Base-by-base conservation (phyloP, 208 protist species). In the Porcisia deanei region DNA sequence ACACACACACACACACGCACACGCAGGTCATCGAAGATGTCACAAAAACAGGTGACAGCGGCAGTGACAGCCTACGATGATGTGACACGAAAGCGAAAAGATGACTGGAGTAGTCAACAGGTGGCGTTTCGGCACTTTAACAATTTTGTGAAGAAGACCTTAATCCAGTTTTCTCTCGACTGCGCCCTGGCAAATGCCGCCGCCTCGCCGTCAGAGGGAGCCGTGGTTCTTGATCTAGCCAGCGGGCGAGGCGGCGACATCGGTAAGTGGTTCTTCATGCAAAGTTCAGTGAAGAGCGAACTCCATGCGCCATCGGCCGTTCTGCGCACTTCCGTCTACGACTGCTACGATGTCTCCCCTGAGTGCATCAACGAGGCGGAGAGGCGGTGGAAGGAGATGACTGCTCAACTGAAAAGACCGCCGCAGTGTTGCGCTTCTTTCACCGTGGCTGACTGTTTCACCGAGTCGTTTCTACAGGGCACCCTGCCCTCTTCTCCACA, bases 171-270 rank as follows among this genome's bases (percentile, higher is more conserved):
- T 66, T 81, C 88, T 18, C 71, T 97, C 22, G 91, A 97, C 74
- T 59, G 76, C 37, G 61, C 86, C 0, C 41, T 61, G 8, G 57
- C 60, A 41, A 69, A 34, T 39, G 73, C 43, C 5, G 66, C 73
- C 1, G 73, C 78, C 61, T 55, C 72, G 49, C 58, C 58, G 30
- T 58, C 71, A 22, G 73, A 65, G 43, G 73, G 78, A 0, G 73
- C 66, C 18, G 72, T 63, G 3, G 90, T 97, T 14, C 75, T 97
- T 8, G 93, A 97, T 74, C 77, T 97, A 37, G 91, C 85, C 8
- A 94, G 90, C 73, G 93, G 93, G 30, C 83, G 93, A 37, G 93
- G 93, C 20, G 93, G 93, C 2, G 93, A 97, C 71, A n/a, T 97
- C 5, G 91, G 91, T n/a, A 97, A 97, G 81, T 97, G 93, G 91